Evolutionary conservation across 2,329 filamentous ascomycete genomes (phyloP).

Genomic region (Westerdykella ornata): DNA sequence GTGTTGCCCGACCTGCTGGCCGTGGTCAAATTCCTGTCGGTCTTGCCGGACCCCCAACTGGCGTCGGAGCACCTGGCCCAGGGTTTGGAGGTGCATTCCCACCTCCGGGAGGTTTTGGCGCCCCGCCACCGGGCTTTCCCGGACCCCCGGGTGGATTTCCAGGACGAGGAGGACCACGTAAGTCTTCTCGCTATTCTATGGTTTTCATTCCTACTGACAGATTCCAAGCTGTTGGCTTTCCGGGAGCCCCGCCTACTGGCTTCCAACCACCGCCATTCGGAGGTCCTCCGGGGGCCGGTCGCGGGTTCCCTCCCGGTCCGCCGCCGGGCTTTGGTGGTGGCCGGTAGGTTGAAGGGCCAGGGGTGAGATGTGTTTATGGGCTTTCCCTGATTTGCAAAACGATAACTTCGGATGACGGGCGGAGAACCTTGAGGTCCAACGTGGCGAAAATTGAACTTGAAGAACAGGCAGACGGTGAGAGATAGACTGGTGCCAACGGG

Average conservation of each 20-base stretch:
- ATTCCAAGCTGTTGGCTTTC: slow-evolving; percentile 34
- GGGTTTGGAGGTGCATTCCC: slow-evolving; percentile 49
- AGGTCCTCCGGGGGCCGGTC: slow-evolving; percentile 45
- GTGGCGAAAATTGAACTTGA: too few relatives aligned
- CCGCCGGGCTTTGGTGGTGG: slow-evolving; percentile 14
- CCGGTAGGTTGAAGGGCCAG: neutral
- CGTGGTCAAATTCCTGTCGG: slow-evolving; percentile 69
- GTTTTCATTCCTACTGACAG: slow-evolving; percentile 17
- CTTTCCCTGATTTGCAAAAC: too few relatives aligned
- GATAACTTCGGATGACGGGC: too few relatives aligned
- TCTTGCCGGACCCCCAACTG: slow-evolving; percentile 80
- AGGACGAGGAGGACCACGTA: slow-evolving; percentile 37
- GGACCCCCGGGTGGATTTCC: slow-evolving; percentile 30
- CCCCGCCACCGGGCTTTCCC: slow-evolving; percentile 31
- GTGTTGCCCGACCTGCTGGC: slow-evolving; percentile 85
- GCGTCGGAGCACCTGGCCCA: slow-evolving; percentile 73
- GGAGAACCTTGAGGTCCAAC: too few relatives aligned
- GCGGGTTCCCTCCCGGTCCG: slow-evolving; percentile 43
- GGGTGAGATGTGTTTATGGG: neutral
- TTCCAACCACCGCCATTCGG: slow-evolving; percentile 9
- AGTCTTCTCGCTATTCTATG: slow-evolving; percentile 6
- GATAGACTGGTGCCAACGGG: too few relatives aligned
- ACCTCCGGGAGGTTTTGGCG: slow-evolving; percentile 49
- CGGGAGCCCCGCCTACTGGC: slow-evolving; percentile 46
- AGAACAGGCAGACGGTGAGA: too few relatives aligned